These are phyloP conservation scores for Syncephalis plumigaleata DNA, from an alignment of 371 early-diverging fungal genomes.

Conservation along the genomic window DNA sequence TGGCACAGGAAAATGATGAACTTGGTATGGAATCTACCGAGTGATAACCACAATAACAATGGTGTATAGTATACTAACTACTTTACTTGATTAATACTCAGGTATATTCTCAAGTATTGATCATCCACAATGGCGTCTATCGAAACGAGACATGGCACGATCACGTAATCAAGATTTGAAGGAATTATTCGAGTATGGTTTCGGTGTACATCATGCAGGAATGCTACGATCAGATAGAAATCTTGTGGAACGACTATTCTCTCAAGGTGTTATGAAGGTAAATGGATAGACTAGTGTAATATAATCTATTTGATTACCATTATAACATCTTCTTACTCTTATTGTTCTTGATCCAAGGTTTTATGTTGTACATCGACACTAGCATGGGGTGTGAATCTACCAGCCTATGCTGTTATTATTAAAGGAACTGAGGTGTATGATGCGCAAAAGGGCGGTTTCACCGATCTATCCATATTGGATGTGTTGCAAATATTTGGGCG, in stretches of 20 bases:
- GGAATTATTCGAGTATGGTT: constrained; percentile 64
- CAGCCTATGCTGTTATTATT: constrained; percentile 97
- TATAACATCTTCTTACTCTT: background rate
- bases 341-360: constrained; percentile 21
- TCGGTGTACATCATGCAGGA: constrained; percentile 98
- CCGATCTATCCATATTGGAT: constrained; percentile 86
- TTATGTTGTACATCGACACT: constrained; percentile 98
- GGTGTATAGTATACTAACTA: background rate
- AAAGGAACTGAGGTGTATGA: constrained; percentile 97
- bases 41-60: background rate
- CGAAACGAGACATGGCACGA: constrained; percentile 23
- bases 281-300: constrained; percentile 12
- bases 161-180: constrained; percentile 72
- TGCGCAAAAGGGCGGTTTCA: constrained; percentile 78
- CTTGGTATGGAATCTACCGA: no score
- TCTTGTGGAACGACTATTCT: constrained; percentile 83
- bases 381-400: constrained; percentile 99
- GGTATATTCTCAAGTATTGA: constrained; percentile 23
- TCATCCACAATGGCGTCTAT: constrained; percentile 11
- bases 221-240: constrained; percentile 85
- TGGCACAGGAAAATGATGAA: constrained; percentile 33
- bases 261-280: constrained; percentile 57
- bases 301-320: background rate
- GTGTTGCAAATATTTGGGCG: constrained; percentile 99
- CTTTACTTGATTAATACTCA: no score